Base-by-base conservation (phyloP, 768 basidiomycete genomes). In the Tricholoma sp. region DNA sequence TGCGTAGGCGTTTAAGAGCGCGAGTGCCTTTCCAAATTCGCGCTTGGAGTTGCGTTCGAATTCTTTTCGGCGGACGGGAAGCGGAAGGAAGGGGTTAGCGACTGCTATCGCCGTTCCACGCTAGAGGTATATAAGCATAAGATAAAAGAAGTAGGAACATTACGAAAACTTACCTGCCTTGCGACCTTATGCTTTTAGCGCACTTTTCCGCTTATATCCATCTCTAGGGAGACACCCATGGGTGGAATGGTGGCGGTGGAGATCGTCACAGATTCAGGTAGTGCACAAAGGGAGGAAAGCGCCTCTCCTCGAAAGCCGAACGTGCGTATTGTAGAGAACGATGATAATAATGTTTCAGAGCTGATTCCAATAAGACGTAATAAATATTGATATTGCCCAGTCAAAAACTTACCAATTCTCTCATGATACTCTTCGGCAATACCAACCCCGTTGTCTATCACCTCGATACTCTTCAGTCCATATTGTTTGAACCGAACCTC, bases 231-330 rank as follows among this genome's bases (percentile, higher is more conserved):
- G 4, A 85, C 83, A 2, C 94, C 97, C 76, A 89, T 83, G 0
- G 94, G 94, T 0, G 87, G 81, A 18, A 77, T 75, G 0, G 91
- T 94, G 3, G 90, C 80, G 0, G 96, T 98, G 1, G 80, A 79
- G 50, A 98, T 77, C 0, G 74, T 76, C 10, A 98, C 81, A 3
- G 76, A 71, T 54, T 89, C 86, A 51, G 85, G 82, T 0, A 97
- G 72, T 1, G 91, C 91, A 66, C 95, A 99, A 0, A 99, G 78
- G 2, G 96, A 94, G 6, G 94, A 93, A 0, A 99, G 76, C 0
- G 97, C 97, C 72, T 99, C 97, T 14, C 97, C 97, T 35, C 97
- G 83, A 67, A 98, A 99, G 0, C 96, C 96, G 69, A 98, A 97
- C 0, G 94, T 93, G 5, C 74, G 72, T 9, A 98, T 83, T 0